Base-by-base conservation (phyloP, 345 rosid species). In the Syzygium aromaticum region DNA sequence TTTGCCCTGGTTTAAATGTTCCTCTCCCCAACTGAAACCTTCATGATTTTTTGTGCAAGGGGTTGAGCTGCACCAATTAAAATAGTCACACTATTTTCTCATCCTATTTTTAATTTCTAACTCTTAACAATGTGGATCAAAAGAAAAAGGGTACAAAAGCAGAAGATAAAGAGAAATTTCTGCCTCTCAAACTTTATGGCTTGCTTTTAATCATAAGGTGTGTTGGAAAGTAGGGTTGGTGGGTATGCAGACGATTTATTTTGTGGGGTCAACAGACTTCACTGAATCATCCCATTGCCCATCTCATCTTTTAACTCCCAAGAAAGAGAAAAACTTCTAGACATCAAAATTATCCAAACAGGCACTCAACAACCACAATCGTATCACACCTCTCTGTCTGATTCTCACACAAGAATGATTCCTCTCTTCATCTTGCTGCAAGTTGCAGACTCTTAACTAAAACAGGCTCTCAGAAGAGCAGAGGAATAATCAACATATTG, bases 21-120 rank as follows among this genome's bases (percentile, higher is more conserved):
- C 46, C 40, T 84, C 85, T 30, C 87, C 89, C 87, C 91, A 92
- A 92, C 91, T 92, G 92, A 92, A 89, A 64, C 90, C 85, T 92
- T 90, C 93, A 87, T 91, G 90, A 88, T 59, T 33, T 64, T 87
- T 85, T 25, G 52, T 64, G 85, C 87, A 80, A 19, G 86, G 88
- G 89, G 63, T 40, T 86, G 54, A 87, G 86, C 89, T 89, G 86
- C 87, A 84, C 89, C 86, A 87, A 89, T 86, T 88, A 90, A 86
- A 87, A 88, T 56, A 84, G 85, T 88, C 91, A 89, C 89, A 88
- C 87, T 64, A 38, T 54, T 84, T 83, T 49, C 52, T 38, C 85
- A 15, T 54, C 51, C 54, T 16, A 57, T 63, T 28, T 54, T 83
- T 57, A 43, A 28, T 84, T 59, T 19, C 22, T 28, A 54, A 28